Base-by-base conservation (phyloP, 768 basidiomycete species). In the Boletus reticulatus region DNA sequence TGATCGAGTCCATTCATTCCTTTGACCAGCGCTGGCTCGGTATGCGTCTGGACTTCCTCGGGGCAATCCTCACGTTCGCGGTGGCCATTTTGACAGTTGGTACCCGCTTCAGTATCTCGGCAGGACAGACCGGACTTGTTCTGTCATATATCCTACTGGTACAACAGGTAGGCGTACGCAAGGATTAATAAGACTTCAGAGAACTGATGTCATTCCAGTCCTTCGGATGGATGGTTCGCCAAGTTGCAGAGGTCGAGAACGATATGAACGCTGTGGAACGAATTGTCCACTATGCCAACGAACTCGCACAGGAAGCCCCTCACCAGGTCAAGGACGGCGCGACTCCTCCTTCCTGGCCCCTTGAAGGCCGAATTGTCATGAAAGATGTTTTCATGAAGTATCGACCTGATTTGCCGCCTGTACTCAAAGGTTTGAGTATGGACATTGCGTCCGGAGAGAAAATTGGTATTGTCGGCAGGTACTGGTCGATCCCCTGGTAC, bases 181-280 rank as follows among this genome's bases (percentile, higher is more conserved):
- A 37, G 7, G 11, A 19, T 37, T 19, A 17, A 36, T 32, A 4
- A 38, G 38, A 43, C 7, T 27, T 16, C 4, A 9, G 6, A n/a
- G 11, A 48, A 39, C 54, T 64, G 11, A 64, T 37, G 1, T n/a
- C 41, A 37, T 32, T 36, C 31, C 22, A 87, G 84, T 60, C 78
- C 0, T 89, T 92, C 61, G 83, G 83, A 20, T 91, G 84, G 84
- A 79, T 90, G 70, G 82, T 89, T 41, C 83, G 88, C 10, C 89
- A 91, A 70, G 79, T 78, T 38, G 85, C 89, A 4, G 93, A 95
- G 67, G 87, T 94, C 12, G 93, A 96, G 71, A 96, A 97, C 70
- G 82, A 94, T 70, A 94, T 95, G 90, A 93, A 93, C 67, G 84
- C 85, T n/a, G 88, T 91, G 9, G 89, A 92, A 67, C 87, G 94